Conservation (phyloP, 768 basidiomycete species). For the Tricholoma sp. region DNA sequence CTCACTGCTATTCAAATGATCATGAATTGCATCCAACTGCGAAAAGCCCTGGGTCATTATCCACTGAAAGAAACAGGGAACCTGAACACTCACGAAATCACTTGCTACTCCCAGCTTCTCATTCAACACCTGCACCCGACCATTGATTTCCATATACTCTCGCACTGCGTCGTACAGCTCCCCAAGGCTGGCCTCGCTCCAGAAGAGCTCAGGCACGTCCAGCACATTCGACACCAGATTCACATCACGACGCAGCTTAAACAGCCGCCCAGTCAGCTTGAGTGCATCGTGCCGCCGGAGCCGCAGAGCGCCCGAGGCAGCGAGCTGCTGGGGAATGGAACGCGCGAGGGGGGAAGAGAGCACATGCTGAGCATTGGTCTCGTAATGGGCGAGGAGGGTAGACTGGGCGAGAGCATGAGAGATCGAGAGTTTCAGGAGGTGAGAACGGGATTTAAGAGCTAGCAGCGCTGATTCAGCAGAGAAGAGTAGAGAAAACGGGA, state of each 20-base stretch:
- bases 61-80: neutral
- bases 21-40: slow-evolving; percentile 90
- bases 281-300: slow-evolving; percentile 80
- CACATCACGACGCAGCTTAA: slow-evolving; percentile 85
- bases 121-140: slow-evolving; percentile 78
- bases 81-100: slow-evolving; percentile 65
- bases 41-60: slow-evolving; percentile 20
- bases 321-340: slow-evolving; percentile 82
- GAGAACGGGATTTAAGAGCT: slow-evolving; percentile 92
- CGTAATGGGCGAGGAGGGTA: slow-evolving; percentile 85
- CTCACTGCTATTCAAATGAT: slow-evolving; percentile 83
- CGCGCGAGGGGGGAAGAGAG: slow-evolving; percentile 73
- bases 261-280: slow-evolving; percentile 78
- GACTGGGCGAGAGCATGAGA: slow-evolving; percentile 94
- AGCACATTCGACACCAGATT: slow-evolving; percentile 91
- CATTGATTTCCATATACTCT: slow-evolving; percentile 92
- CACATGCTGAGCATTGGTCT: slow-evolving; percentile 70
- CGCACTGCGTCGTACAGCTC: slow-evolving; percentile 88
- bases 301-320: slow-evolving; percentile 67
- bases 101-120: slow-evolving; percentile 85
- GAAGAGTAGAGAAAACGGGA: neutral
- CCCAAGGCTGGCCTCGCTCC: slow-evolving; percentile 88
- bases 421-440: slow-evolving; percentile 88
- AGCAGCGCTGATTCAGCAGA: slow-evolving; percentile 2
- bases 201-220: slow-evolving; percentile 91